A percentile compares a stretch with the other conserved stretches of the same genome.
phyloP scores from a whole-genome alignment of 805 yeast species.

The Saccharomycopsis fibuligera region DNA sequence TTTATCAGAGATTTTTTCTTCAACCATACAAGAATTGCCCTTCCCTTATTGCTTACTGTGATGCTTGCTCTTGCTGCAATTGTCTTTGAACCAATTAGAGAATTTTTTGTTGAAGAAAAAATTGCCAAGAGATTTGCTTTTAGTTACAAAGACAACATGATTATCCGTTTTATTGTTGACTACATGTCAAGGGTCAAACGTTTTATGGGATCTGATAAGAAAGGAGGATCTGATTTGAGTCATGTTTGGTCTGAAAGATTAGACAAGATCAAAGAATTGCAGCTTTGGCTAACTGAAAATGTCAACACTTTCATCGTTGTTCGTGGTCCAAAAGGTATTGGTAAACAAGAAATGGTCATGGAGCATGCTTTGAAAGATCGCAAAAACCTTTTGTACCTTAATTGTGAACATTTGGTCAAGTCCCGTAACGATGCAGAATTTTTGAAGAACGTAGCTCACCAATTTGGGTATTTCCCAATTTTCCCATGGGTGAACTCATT shows the following conservation, averaged over 20 bases:
- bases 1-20: conserved; percentile 50
- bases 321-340: conserved; percentile 94
- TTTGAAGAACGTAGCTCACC: conserved; percentile 60
- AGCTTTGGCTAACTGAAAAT: conserved; percentile 79
- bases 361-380: conserved; percentile 58
- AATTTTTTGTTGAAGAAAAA: conserved; percentile 67
- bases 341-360: conserved; percentile 73
- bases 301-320: conserved; percentile 85
- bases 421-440: conserved; percentile 68
- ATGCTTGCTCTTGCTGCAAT: conserved; percentile 77
- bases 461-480: conserved; percentile 87
- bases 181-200: conserved; percentile 29
- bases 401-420: conserved; percentile 72
- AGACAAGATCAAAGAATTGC: conserved; percentile 60
- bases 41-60: conserved; percentile 74
- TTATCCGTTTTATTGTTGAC: conserved; percentile 31
- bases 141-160: conserved; percentile 32
- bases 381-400: conserved; percentile 58
- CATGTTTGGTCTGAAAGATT: conserved; percentile 66
- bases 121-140: conserved; percentile 55
- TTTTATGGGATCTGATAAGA: conserved; percentile 30
- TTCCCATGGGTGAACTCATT: conserved; percentile 88
- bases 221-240: conserved; percentile 14
- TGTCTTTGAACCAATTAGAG: conserved; percentile 89
- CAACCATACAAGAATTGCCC: conserved; percentile 74